These are phyloP conservation scores for Elsinoe perseae DNA, from an alignment of 2,329 filamentous ascomycete genomes.

Conservation along the genomic window DNA sequence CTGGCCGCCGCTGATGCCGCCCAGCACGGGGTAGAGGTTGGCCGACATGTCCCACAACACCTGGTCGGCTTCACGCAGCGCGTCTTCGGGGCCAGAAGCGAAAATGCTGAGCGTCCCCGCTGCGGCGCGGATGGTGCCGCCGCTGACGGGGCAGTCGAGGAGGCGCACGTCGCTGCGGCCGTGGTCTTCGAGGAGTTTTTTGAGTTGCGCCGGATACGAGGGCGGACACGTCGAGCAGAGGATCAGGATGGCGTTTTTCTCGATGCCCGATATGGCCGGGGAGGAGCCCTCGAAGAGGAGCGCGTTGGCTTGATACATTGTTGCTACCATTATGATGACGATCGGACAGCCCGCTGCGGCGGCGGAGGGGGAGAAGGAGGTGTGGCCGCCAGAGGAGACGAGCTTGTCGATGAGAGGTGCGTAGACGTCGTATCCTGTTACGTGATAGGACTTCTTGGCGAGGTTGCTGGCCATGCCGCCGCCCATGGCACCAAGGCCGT, in stretches of 20 bases:
- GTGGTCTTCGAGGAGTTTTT: constrained; percentile 46
- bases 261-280: constrained; percentile 47
- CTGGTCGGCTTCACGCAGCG: constrained; percentile 48
- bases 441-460: constrained; percentile 56
- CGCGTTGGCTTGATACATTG: constrained; percentile 58
- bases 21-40: constrained; percentile 52
- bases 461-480: constrained; percentile 74
- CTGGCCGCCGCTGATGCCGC: constrained; percentile 46
- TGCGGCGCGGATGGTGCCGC: constrained; percentile 59
- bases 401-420: constrained; percentile 59
- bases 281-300: constrained; percentile 55
- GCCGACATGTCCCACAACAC: constrained; percentile 59
- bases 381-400: constrained; percentile 52
- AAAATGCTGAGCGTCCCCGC: constrained; percentile 70
- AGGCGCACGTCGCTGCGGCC: constrained; percentile 57
- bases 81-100: constrained; percentile 51
- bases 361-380: constrained; percentile 52
- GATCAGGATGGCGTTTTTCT: constrained; percentile 53
- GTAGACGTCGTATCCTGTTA: constrained; percentile 67
- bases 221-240: constrained; percentile 65
- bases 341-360: constrained; percentile 53
- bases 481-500: constrained; percentile 73
- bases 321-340: constrained; percentile 70
- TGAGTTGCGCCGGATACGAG: constrained; percentile 55
- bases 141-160: constrained; percentile 66